Evolutionary conservation across 768 basidiomycete species (phyloP).

Genomic region (Phlebiopsis gigantea): DNA sequence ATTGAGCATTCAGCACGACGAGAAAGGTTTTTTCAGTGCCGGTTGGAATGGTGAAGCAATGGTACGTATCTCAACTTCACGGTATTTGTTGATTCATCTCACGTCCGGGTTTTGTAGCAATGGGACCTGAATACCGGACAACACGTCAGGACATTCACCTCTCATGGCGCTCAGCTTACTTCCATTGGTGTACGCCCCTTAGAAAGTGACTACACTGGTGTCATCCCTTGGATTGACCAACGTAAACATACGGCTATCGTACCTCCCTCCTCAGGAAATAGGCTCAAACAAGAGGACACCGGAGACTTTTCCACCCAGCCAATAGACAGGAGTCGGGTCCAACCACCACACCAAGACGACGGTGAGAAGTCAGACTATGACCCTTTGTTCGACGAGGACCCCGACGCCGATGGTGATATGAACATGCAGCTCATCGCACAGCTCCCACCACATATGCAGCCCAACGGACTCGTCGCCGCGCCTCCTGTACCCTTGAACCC

Average conservation of each 20-base stretch:
- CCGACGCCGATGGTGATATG: conserved; percentile 45
- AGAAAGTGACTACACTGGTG: conserved; percentile 26
- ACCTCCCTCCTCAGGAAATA: conserved; percentile 9
- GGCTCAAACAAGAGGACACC: conserved; percentile 7
- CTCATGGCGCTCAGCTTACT: conserved; percentile 83
- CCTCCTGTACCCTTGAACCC: neutral
- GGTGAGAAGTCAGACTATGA: conserved; percentile 82
- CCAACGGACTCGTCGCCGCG: neutral
- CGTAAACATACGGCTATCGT: neutral
- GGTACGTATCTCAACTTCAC: conserved; percentile 41
- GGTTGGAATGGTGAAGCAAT: conserved; percentile 91
- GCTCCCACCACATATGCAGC: neutral
- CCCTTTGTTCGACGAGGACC: conserved; percentile 79
- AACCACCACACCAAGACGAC: conserved; percentile 29
- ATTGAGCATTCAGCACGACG: conserved; percentile 74
- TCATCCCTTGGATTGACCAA: conserved; percentile 15
- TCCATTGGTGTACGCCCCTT: conserved; percentile 73
- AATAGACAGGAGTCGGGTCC: neutral
- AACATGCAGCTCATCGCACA: conserved; percentile 23
- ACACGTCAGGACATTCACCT: conserved; percentile 65
- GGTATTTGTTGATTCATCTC: neutral
- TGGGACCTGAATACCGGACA: conserved; percentile 97
- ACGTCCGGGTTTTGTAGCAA: conserved; percentile 51
- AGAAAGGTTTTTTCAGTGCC: conserved; percentile 84
- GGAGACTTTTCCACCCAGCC: neutral